Percentiles rank a stretch among this genome's conserved stretches.
Conservation (phyloP, 2,329 filamentous ascomycete species). For the Knoxdaviesia proteae region DNA sequence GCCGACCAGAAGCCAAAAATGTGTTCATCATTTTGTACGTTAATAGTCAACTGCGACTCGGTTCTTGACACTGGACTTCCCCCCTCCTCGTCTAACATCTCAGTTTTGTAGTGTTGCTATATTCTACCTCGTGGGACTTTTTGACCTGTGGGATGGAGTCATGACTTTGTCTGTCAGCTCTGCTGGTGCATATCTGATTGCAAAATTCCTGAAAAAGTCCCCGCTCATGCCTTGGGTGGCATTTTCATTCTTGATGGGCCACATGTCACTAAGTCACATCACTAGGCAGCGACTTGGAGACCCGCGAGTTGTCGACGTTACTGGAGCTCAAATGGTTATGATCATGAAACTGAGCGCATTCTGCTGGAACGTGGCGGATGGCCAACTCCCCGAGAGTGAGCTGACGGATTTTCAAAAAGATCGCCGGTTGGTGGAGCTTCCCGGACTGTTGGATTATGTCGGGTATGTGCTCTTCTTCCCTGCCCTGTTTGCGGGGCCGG, state of each 20-base stretch:
- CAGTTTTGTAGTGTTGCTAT: slow-evolving; percentile 40
- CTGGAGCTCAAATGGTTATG: slow-evolving; percentile 90
- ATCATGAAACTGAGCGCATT: slow-evolving; percentile 96
- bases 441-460: slow-evolving; percentile 57
- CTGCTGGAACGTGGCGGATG: slow-evolving; percentile 95
- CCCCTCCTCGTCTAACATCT: neutral
- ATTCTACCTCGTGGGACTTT: slow-evolving; percentile 86
- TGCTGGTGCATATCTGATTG: slow-evolving; percentile 61
- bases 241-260: slow-evolving; percentile 85
- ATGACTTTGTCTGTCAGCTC: slow-evolving; percentile 63
- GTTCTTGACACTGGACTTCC: neutral
- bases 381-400: slow-evolving; percentile 54
- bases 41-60: neutral
- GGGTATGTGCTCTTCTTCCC: slow-evolving; percentile 95
- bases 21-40: slow-evolving; percentile 58
- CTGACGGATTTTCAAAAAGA: slow-evolving; percentile 79
- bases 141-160: slow-evolving; percentile 75
- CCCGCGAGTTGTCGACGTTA: slow-evolving; percentile 60
- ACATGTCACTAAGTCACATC: slow-evolving; percentile 84
- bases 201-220: slow-evolving; percentile 54
- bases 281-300: slow-evolving; percentile 51
- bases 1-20: slow-evolving; percentile 69
- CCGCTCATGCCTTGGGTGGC: slow-evolving; percentile 96
- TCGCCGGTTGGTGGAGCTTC: slow-evolving; percentile 54
- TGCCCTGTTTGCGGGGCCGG: slow-evolving; percentile 67